Evolutionary conservation across 345 rosid species (phyloP), one percentile per base, ranked within the genome.

Genomic region (Angophora floribunda): DNA sequence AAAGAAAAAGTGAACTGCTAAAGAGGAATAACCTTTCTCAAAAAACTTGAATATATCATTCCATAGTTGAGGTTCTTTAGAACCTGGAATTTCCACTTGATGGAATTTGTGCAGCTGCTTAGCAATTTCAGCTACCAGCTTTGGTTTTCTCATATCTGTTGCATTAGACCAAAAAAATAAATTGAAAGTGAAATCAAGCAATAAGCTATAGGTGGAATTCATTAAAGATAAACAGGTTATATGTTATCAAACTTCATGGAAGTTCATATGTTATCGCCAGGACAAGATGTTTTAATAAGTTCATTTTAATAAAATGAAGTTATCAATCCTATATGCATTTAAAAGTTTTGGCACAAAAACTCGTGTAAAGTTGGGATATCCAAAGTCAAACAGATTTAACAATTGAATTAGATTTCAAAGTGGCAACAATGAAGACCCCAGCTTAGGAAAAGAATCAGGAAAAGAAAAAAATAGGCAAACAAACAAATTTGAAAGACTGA

Each of bases 61-160:
- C 99, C 99, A 98, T 30, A 97, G 93, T 90, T 98, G 98, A 90
- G 99, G 98, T 89, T 96, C 99, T 91, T 94, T 94, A 90, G 96
- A 94, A 61, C 99, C 98, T 21, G 99, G 97, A 88, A 98, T 93
- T 87, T 95, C 95, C 88, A 96, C 98, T 89, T 91, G 89, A 92
- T 98, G 99, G 93, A 97, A 98, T 90, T 87, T 95, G 36, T 84
- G 93, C 89, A 98, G 96, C 89, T 98, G 92, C 92, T 93, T 96
- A n/a, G 99, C 98, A 88, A 98, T 96, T 92, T 95, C 94, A 61
- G 97, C 97, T 89, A 94, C 95, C 91, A 95, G 89, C 93, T 95
- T 95, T 51, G 98, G 97, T 61, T 91, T 88, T 89, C 94, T 96
- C 97, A 97, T 93, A 89, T 98, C 99, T 98, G 93, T 80, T 91